Evolutionary conservation across 2,329 filamentous ascomycete genomes (phyloP), one percentile per base, ranked within the genome.

Genomic region (Waltergamsia citrina): DNA sequence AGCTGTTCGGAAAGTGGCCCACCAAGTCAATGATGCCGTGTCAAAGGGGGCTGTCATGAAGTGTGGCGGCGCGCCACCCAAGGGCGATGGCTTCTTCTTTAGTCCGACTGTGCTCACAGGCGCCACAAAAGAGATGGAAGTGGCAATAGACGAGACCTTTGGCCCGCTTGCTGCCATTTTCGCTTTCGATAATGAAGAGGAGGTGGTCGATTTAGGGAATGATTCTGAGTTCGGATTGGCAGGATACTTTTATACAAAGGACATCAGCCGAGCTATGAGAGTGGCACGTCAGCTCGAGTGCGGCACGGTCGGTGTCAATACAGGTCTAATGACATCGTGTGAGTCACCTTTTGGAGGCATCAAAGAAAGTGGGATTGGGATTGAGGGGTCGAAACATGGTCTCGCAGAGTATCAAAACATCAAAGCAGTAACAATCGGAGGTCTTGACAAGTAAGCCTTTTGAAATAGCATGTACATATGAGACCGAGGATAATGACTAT

Each of bases 81-180:
- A 75, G 74, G 50, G 75, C 71, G 34, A 77, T 59, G 57, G 63
- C 10, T 25, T 67, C 56, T 87, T 85, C 63, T 85, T 76, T 58
- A 68, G 81, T 43, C 78, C 78, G 1, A 86, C 83, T 0, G 74
- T 87, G 20, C 69, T 87, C 33, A 72, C 76, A 12, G 77, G 74
- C 28, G 46, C 53, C 14, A 51, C 49, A 28, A 36, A 43, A 37
- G 43, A 52, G 32, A 54, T 54, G 49, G 38, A 38, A 14, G 43
- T 54, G 2, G 46, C 43, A 18, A 43, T 42, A 23, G 51, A 56
- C 33, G 54, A 57, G 45, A 52, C 48, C 9, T 57, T 54, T 25
- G 54, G 50, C 2, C 53, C 53, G 7, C 37, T 53, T 4, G 51
- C 48, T 5, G 43, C 48, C 14, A 27, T 53, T 18, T 47, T 49